Conservation (phyloP, 768 basidiomycete species). For the Tephrocybe sp. region DNA sequence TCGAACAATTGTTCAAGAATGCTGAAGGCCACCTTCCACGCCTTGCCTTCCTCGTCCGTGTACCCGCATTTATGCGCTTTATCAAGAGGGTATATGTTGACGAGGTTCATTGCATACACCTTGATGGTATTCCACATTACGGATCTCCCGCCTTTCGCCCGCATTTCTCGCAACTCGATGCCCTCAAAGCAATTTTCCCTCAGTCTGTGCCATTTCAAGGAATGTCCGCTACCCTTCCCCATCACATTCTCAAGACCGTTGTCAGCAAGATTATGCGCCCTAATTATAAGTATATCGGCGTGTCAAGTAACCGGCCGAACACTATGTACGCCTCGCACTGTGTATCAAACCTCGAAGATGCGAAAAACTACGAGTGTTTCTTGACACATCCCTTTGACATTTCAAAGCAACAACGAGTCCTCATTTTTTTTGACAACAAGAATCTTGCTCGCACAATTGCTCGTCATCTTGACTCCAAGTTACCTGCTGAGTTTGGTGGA, state of each 20-base stretch:
- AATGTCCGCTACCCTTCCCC: too few species aligned
- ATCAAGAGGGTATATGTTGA: too few species aligned
- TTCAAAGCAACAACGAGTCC: constrained; percentile 15
- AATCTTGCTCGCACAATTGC: background rate
- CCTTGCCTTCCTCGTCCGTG: too few species aligned
- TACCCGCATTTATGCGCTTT: too few species aligned
- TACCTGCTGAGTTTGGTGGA: constrained; percentile 10
- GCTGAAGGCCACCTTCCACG: constrained; percentile 15
- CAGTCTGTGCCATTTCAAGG: too few species aligned
- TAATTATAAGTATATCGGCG: constrained; percentile 9
- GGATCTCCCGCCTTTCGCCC: too few species aligned
- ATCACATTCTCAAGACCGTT: constrained; percentile 20
- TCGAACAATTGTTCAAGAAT: constrained; percentile 20
- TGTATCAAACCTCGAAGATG: constrained; percentile 18
- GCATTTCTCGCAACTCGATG: too few species aligned
- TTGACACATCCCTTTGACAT: constrained; percentile 14
- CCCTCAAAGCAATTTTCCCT: too few species aligned
- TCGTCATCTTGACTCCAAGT: constrained; percentile 7
- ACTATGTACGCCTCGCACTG: constrained; percentile 27
- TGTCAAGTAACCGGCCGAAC: constrained; percentile 26
- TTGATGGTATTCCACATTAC: too few species aligned
- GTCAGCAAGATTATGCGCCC: constrained; percentile 13
- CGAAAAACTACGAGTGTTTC: constrained; percentile 25
- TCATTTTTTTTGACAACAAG: constrained; percentile 10
- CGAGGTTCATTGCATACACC: too few species aligned